Percentiles rank a stretch among this genome's conserved stretches.
Evolutionary conservation across 257 asterid genomes (phyloP).

Genomic region (Lycium barbarum): DNA sequence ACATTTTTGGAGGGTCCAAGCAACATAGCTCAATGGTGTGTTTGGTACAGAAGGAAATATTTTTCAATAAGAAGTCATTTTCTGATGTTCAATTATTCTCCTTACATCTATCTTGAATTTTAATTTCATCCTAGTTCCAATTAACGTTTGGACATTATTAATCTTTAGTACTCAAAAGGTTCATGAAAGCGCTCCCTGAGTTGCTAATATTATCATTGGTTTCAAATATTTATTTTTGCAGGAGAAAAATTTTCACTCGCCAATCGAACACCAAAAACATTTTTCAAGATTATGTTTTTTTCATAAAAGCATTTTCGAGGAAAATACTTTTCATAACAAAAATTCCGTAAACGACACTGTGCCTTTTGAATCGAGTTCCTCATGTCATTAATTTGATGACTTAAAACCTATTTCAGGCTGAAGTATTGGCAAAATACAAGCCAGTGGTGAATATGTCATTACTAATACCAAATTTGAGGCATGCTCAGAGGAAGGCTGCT

Average conservation of each 20-base stretch:
- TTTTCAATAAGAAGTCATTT: neutral
- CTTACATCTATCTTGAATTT: no score
- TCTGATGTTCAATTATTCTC: neutral
- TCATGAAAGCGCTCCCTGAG: neutral
- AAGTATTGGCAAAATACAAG: slow-evolving; percentile 72
- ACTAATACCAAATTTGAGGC: slow-evolving; percentile 53
- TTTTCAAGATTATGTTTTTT: neutral
- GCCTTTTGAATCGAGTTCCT: neutral
- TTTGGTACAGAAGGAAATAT: neutral
- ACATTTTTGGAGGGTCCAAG: neutral
- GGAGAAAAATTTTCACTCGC: neutral
- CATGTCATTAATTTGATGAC: neutral
- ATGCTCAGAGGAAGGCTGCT: slow-evolving; percentile 44
- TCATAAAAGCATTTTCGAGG: neutral
- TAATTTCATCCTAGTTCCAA: neutral
- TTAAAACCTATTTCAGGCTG: slow-evolving; percentile 56
- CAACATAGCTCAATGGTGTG: neutral
- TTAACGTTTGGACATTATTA: neutral
- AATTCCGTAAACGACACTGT: neutral
- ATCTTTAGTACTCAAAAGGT: neutral
- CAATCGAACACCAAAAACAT: neutral
- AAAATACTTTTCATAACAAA: neutral
- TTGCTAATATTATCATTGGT: neutral
- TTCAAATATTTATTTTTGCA: no score
- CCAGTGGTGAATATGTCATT: slow-evolving; percentile 59